Evolutionary conservation across 2,329 filamentous ascomycete genomes (phyloP).

Genomic region (Dendryphion nanum): DNA sequence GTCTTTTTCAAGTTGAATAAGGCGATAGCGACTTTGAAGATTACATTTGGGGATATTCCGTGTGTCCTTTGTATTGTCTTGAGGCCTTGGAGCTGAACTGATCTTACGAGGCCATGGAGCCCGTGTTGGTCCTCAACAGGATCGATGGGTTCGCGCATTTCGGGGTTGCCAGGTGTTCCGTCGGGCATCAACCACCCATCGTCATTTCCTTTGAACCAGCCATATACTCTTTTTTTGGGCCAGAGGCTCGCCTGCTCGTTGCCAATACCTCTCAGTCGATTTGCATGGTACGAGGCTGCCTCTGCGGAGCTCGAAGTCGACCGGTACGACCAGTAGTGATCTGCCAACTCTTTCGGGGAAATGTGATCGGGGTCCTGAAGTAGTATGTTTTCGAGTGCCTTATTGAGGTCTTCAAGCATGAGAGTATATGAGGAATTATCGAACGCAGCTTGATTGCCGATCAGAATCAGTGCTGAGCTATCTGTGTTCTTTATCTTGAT

Average conservation of each 20-base stretch:
- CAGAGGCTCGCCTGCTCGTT: neutral
- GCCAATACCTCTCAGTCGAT: constrained; percentile 1
- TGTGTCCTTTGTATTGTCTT: neutral
- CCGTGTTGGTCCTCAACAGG: neutral
- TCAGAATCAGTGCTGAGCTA: constrained; percentile 1
- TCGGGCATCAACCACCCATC: neutral
- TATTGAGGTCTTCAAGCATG: constrained; percentile 1
- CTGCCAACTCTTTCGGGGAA: constrained; percentile 1
- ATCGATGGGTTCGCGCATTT: neutral
- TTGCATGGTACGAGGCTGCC: constrained; percentile 2
- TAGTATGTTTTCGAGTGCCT: constrained; percentile 1
- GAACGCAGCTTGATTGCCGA: constrained; percentile 3
- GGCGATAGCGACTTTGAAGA: neutral
- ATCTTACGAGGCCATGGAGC: neutral
- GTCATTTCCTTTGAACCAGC: neutral
- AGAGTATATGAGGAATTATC: constrained; percentile 2
- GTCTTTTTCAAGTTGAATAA: neutral
- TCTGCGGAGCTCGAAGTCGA: neutral
- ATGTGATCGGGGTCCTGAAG: constrained; percentile 1
- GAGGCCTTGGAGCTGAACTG: neutral
- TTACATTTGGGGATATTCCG: neutral
- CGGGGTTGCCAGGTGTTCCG: neutral
- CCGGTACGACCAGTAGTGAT: constrained; percentile 1
- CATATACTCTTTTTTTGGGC: neutral
- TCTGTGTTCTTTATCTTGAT: neutral